Percentiles rank a stretch among this genome's conserved stretches.
Evolutionary conservation across 176 grass and related monocot species (phyloP).

Genomic region (Oryza coarctata): DNA sequence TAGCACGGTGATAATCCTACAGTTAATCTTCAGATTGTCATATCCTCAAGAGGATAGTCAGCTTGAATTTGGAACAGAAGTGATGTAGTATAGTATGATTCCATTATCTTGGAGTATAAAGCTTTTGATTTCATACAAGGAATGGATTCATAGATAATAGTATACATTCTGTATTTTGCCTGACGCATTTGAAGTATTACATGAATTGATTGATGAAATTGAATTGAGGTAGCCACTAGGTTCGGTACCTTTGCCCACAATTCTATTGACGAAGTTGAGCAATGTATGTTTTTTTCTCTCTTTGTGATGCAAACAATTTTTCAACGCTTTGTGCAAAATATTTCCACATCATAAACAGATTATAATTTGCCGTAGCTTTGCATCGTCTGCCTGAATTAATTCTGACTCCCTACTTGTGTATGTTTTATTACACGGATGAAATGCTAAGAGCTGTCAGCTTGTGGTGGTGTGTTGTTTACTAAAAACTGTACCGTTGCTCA

Average conservation of each 20-base stretch:
- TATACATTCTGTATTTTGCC: not conserved
- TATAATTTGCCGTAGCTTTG: not conserved
- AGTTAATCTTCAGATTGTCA: not conserved
- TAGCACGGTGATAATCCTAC: not conserved
- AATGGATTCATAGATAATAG: too few species aligned
- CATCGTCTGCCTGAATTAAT: not conserved
- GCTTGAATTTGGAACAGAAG: not conserved
- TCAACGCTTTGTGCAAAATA: not conserved
- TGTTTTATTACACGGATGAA: constrained; percentile 37
- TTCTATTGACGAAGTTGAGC: not conserved
- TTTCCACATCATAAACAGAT: not conserved
- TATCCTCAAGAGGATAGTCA: not conserved
- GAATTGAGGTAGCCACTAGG: not conserved
- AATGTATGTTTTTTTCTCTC: not conserved
- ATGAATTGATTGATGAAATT: not conserved
- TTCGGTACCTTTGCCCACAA: not conserved
- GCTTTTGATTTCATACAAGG: too few species aligned
- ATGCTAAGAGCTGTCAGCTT: too few species aligned
- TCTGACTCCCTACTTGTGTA: not conserved
- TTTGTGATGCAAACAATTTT: not conserved
- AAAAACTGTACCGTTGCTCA: too few species aligned
- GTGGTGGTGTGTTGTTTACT: too few species aligned
- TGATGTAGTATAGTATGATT: not conserved
- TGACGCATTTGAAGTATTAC: not conserved
- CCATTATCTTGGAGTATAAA: not conserved